Evolutionary conservation across 1,139 yeast species (phyloP).

Genomic region (Debaryomyces singareniensis): DNA sequence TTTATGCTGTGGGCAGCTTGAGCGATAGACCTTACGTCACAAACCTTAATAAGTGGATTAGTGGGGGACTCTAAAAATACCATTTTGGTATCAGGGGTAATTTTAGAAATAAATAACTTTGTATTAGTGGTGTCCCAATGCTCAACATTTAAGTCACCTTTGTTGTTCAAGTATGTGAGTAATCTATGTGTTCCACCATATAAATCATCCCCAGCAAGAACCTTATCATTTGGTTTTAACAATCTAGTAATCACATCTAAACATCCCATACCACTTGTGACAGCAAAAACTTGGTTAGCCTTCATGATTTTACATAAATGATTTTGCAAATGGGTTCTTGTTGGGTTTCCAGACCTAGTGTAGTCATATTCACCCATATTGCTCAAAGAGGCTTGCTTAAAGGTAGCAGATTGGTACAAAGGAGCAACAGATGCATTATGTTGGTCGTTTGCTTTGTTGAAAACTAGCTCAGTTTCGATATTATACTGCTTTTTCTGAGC

Average conservation of each 20-base stretch:
- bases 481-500: conserved; percentile 30
- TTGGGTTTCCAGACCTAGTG: conserved; percentile 93
- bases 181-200: conserved; percentile 91
- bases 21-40: conserved; percentile 66
- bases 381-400: conserved; percentile 70
- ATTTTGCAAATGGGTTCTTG: conserved; percentile 72
- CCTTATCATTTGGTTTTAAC: conserved; percentile 72
- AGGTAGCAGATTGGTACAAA: conserved; percentile 87
- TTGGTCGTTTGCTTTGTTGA: conserved; percentile 60
- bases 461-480: conserved; percentile 72
- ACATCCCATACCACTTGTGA: conserved; percentile 90
- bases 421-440: conserved; percentile 84
- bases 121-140: conserved; percentile 82
- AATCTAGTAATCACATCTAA: conserved; percentile 75
- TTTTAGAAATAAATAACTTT: conserved; percentile 48
- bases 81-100: conserved; percentile 55
- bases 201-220: conserved; percentile 87
- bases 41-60: conserved; percentile 83
- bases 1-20: conserved; percentile 58
- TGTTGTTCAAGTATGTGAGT: conserved; percentile 62
- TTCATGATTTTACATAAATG: conserved; percentile 74
- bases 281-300: conserved; percentile 70
- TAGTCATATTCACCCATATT: conserved; percentile 86
- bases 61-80: conserved; percentile 86
- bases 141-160: conserved; percentile 61